Evolutionary conservation across 2,329 filamentous ascomycete species (phyloP), one percentile per base, ranked within the genome.

Genomic region (Curvularia spicifera): DNA sequence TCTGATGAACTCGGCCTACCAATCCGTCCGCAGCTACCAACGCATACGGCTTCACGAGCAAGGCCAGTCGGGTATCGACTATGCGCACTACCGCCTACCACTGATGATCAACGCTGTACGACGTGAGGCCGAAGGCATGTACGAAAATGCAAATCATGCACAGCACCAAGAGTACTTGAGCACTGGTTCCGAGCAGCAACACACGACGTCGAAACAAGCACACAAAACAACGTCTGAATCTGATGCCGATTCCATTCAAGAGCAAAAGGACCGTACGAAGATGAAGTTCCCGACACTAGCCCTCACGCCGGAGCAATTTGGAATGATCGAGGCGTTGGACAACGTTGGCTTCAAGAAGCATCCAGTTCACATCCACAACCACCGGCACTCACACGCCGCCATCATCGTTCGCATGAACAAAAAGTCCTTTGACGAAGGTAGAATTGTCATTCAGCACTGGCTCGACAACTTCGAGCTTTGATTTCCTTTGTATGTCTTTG

Each of bases 391-490:
- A 59, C 94, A 98, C 76, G 94, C 93, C 0, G 93, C 93, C 3
- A 96, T 98, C 47, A 91, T 98, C 63, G 88, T 96, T 35, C 85
- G 94, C 37, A 85, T 82, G 61, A 76, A 89, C 39, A 88, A 86
- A 72, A 80, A 83, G 51, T 79, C 77, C 0, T 96, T 93, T 68
- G 81, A 84, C 2, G 93, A 98, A 77, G 94, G 94, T 0, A 86
- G 84, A 70, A 74, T 91, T 12, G 91, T 97, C 33, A 80, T 95
- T 55, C 84, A 82, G 69, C 94, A 98, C 78, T 98, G 91, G 90
- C 79, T 93, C 2, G 83, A 88, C 51, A 83, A 89, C 46, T 97
- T 98, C 72, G 76, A 87, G 62, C 55, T 73, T 6, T 74, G 22
- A 65, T 31, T 5, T 35, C 20, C 8, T 8, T 6, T 9, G 26